A percentile compares a stretch with the other conserved stretches of the same genome.
These are phyloP conservation scores for Podaxis sp. DNA, from an alignment of 768 basidiomycete genomes.

Conservation along the genomic window DNA sequence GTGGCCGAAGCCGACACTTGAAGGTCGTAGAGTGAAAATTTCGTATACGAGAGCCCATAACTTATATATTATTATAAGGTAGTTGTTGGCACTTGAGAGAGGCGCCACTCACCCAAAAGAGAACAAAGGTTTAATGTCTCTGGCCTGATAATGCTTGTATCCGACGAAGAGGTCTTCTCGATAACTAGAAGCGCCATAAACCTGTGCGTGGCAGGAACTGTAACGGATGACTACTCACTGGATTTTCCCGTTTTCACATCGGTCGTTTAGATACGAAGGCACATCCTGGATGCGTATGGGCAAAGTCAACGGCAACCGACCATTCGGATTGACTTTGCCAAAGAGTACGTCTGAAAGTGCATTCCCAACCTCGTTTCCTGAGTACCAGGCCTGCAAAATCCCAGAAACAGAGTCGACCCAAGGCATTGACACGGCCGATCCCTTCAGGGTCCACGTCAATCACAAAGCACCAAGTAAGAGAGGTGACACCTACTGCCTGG, in stretches of 20 bases:
- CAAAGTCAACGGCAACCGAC: constrained; percentile 59
- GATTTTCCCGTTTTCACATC: constrained; percentile 58
- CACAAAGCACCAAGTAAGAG: background rate
- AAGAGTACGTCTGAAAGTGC: constrained; percentile 66
- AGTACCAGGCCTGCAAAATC: constrained; percentile 65
- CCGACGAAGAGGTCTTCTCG: constrained; percentile 67
- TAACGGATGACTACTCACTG: constrained; percentile 26
- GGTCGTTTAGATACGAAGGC: constrained; percentile 58
- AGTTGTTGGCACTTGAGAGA: constrained; percentile 7
- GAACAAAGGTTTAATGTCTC: constrained; percentile 55
- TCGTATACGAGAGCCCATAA: constrained; percentile 75
- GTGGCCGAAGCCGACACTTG: constrained; percentile 30
- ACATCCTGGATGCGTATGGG: constrained; percentile 62
- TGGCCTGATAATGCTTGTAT: constrained; percentile 66
- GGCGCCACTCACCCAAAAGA: constrained; percentile 56
- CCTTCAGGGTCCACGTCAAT: constrained; percentile 34
- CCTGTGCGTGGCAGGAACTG: background rate
- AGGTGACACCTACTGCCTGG: constrained; percentile 48
- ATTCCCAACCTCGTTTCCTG: constrained; percentile 65
- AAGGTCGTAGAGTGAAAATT: constrained; percentile 55
- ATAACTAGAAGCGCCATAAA: constrained; percentile 33
- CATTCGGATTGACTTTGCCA: constrained; percentile 61
- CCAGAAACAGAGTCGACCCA: constrained; percentile 59
- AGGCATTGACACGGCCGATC: constrained; percentile 73
- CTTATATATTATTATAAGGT: constrained; percentile 28